These are phyloP conservation scores for Leccinellum albellum DNA, from an alignment of 768 basidiomycete genomes.

Conservation along the genomic window DNA sequence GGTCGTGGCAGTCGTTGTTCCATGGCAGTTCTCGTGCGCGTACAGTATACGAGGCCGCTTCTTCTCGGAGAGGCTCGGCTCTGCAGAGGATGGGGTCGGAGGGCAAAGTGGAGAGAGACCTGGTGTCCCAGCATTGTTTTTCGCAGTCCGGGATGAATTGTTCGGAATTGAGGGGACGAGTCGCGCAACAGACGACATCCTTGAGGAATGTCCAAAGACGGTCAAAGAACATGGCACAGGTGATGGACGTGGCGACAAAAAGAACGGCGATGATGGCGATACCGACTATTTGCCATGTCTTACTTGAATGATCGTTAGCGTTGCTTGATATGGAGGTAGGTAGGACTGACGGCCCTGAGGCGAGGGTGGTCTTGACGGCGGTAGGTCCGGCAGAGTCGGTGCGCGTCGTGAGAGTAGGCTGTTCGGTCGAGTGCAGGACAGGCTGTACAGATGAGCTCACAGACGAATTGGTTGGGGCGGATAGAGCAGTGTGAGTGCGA, in stretches of 20 bases:
- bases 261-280: constrained; percentile 63
- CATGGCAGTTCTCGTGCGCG: constrained; percentile 25
- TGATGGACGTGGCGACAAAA: constrained; percentile 50
- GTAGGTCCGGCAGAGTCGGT: not conserved
- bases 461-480: not conserved
- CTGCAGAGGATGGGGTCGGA: not conserved
- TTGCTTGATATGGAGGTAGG: constrained; percentile 8
- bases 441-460: not conserved
- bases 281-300: constrained; percentile 68
- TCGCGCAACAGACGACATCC: constrained; percentile 44
- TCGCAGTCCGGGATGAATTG: constrained; percentile 63
- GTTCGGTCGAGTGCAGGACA: not conserved
- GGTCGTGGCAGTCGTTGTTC: constrained; percentile 14
- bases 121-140: constrained; percentile 52
- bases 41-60: not conserved
- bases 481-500: not conserved
- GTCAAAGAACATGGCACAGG: constrained; percentile 67
- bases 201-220: constrained; percentile 61
- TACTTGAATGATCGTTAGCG: constrained; percentile 38
- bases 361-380: not conserved
- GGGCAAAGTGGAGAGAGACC: constrained; percentile 5
- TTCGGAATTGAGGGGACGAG: constrained; percentile 38
- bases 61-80: not conserved
- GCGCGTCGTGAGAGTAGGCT: not conserved
- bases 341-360: constrained; percentile 3